Evolutionary conservation across 257 asterid species (phyloP), one percentile per base, ranked within the genome.

Genomic region (Rehmannia glutinosa): DNA sequence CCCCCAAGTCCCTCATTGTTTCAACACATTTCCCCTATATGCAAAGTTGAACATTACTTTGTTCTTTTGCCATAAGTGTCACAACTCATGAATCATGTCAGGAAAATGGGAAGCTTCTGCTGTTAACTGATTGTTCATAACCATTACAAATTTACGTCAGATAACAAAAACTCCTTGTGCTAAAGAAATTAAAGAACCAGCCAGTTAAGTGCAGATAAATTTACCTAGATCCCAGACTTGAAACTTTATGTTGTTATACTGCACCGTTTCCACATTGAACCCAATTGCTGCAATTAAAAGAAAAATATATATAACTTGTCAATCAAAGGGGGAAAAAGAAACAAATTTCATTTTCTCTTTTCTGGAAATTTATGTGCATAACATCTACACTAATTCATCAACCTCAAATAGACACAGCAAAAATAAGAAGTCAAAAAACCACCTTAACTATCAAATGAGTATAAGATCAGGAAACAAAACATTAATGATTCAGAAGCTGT

Each of bases 191-290:
- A 25, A 62, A 42, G 5, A 0, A 33, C 30, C 55, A 21, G 15
- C 35, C 4, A 24, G 43, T 5, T 11, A 30, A 33, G 19, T n/a
- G 73, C 45, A 50, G 39, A 59, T 8, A 46, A 25, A 21, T 23
- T 45, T 86, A 87, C 97, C 98, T 52, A 92, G 91, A 86, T 92
- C 98, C 97, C 96, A 90, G 45, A 90, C 97, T 85, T 89, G 96
- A 80, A 92, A 89, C 85, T 92, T 92, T 38, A 92, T 87, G 71
- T 87, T 87, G 74, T 90, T 92, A 69, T 92, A 83, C 82, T 87
- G 97, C 84, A 92, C 88, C 0, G 96, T 92, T 68, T 92, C 98
- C 77, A 92, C 98, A 75, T 92, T 87, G 80, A 90, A 92, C 70
- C 97, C 98, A 75, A 92, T 92, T 12, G 98, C 95, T 87, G 97